phyloP scores from a whole-genome alignment of 306 rosid species.

The Gleditsia sinensis region DNA sequence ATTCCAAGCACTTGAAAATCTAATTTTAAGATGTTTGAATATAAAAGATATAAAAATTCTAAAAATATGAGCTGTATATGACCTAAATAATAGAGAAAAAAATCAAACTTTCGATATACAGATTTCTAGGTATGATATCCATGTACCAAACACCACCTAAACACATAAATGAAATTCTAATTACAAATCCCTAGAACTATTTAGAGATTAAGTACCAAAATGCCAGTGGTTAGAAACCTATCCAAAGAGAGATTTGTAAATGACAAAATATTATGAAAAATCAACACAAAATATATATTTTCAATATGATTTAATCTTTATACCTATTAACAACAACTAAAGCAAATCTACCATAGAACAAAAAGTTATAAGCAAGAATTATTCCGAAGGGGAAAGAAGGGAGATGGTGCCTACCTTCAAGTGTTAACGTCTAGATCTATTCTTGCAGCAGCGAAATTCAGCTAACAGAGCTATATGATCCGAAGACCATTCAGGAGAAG shows the following conservation, averaged over 20 bases:
- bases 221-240: background rate
- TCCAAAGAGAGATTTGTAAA: constrained; percentile 6
- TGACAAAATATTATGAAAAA: background rate
- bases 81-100: no score
- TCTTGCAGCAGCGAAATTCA: constrained; percentile 89
- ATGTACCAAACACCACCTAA: no score
- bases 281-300: background rate
- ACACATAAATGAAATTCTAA: background rate
- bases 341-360: background rate
- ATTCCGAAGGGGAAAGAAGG: background rate
- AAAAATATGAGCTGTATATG: no score
- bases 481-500: constrained; percentile 99
- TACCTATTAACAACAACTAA: background rate
- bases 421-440: constrained; percentile 81
- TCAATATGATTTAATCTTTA: background rate
- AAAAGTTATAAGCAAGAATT: background rate
- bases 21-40: no score
- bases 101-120: no score
- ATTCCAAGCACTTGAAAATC: no score
- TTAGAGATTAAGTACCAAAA: background rate
- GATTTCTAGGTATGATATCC: no score
- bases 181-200: background rate
- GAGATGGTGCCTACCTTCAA: constrained; percentile 38
- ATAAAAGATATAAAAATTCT: no score
- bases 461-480: constrained; percentile 97